These are phyloP conservation scores for Cystobasidium sp. DNA, from an alignment of 1,284 basidiomycete species.

Conservation along the genomic window DNA sequence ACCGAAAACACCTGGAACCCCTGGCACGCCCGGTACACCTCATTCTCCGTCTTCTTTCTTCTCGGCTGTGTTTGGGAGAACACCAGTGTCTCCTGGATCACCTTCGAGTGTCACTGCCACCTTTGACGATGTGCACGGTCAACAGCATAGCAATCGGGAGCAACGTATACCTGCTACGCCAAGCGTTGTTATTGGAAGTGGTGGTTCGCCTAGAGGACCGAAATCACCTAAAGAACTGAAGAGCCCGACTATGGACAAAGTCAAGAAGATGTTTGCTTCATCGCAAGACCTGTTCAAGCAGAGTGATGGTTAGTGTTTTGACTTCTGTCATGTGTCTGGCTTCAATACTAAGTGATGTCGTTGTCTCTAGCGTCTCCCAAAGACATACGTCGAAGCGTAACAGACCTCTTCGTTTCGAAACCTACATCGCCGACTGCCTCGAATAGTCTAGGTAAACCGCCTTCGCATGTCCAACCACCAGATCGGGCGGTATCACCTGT, in stretches of 20 bases:
- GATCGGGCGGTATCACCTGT: slow-evolving; percentile 62
- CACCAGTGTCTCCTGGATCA: background rate
- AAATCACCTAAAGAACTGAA: background rate
- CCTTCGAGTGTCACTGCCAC: background rate
- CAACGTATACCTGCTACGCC: too few species aligned
- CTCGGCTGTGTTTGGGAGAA: background rate
- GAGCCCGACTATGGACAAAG: background rate
- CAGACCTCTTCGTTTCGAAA: background rate
- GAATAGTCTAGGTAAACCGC: too few species aligned
- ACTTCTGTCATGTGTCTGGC: background rate
- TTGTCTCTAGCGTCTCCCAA: background rate
- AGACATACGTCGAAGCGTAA: background rate
- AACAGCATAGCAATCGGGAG: too few species aligned
- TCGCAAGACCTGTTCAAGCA: slow-evolving; percentile 4
- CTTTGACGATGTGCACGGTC: too few species aligned
- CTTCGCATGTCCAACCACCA: slow-evolving; percentile 54
- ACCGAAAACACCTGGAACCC: slow-evolving; percentile 58
- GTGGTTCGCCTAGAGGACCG: background rate
- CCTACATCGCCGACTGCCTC: background rate
- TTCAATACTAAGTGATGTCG: background rate
- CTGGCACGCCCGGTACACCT: background rate
- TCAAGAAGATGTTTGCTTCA: slow-evolving; percentile 9
- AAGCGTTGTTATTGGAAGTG: too few species aligned
- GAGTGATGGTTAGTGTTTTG: background rate
- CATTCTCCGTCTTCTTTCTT: slow-evolving; percentile 10